phyloP scores from a whole-genome alignment of 2,329 filamentous ascomycete genomes.

The Pseudogymnoascus sp. region DNA sequence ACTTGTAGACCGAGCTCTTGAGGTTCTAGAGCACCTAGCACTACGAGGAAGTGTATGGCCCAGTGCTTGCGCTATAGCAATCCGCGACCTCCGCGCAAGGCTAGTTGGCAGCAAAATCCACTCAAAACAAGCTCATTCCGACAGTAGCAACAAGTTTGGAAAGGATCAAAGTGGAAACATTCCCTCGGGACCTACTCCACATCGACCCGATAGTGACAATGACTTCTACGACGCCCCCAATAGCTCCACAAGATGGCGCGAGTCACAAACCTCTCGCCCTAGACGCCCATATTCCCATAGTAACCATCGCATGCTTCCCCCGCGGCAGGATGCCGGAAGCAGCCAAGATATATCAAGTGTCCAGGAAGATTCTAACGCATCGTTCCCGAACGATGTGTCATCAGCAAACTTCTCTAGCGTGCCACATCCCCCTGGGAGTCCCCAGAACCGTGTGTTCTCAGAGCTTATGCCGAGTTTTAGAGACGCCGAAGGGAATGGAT shows the following conservation, averaged over 20 bases:
- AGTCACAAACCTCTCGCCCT: not conserved
- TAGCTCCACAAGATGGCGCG: not conserved
- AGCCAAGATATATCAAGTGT: not conserved
- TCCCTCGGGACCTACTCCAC: not conserved
- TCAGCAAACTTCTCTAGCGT: not conserved
- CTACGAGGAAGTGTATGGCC: constrained; percentile 32
- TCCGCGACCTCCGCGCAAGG: constrained; percentile 27
- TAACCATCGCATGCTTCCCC: not conserved
- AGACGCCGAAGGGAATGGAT: not conserved
- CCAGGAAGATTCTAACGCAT: not conserved
- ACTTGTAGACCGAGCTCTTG: constrained; percentile 19
- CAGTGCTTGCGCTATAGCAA: constrained; percentile 33
- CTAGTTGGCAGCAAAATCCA: not conserved
- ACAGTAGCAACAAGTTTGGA: not conserved
- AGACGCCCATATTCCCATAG: not conserved
- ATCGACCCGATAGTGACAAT: not conserved
- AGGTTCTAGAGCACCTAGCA: constrained; percentile 29
- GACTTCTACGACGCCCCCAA: not conserved
- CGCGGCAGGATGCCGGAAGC: not conserved
- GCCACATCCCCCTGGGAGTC: not conserved
- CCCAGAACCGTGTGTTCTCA: not conserved
- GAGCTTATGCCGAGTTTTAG: constrained; percentile 1
- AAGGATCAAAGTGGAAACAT: not conserved
- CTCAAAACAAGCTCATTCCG: not conserved
- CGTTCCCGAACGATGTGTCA: not conserved